A percentile compares a stretch with the other conserved stretches of the same genome.
These are phyloP conservation scores for Clohesyomyces aquaticus DNA, from an alignment of 495 filamentous ascomycete genomes.

Conservation along the genomic window DNA sequence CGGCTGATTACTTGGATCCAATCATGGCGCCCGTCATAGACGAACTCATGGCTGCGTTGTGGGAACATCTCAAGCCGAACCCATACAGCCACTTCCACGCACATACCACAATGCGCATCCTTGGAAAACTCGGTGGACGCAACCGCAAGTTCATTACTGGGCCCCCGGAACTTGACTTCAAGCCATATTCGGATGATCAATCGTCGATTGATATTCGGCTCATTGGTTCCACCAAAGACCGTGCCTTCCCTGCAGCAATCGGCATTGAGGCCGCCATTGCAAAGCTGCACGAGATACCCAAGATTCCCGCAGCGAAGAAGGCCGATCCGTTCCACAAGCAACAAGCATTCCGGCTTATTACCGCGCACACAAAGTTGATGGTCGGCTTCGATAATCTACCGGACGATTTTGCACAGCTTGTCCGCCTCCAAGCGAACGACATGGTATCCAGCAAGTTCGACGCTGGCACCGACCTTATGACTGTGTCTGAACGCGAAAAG, in stretches of 20 bases:
- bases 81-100: constrained; percentile 96
- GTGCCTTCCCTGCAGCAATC: constrained; percentile 80
- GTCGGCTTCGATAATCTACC: constrained; percentile 86
- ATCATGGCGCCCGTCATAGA: constrained; percentile 99
- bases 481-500: constrained; percentile 72
- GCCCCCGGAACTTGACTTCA: constrained; percentile 76
- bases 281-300: constrained; percentile 79
- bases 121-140: constrained; percentile 93
- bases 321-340: constrained; percentile 88
- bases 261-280: constrained; percentile 87
- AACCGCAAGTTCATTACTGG: constrained; percentile 94
- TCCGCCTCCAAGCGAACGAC: constrained; percentile 89
- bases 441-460: constrained; percentile 70
- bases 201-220: constrained; percentile 85
- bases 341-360: constrained; percentile 84
- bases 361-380: constrained; percentile 82
- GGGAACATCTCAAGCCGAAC: constrained; percentile 87
- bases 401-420: constrained; percentile 80
- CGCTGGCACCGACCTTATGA: constrained; percentile 62
- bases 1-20: constrained; percentile 94
- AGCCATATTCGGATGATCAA: constrained; percentile 82
- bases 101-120: constrained; percentile 97
- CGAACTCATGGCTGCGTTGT: constrained; percentile 94
- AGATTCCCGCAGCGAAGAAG: constrained; percentile 64
- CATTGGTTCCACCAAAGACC: constrained; percentile 82